These are phyloP conservation scores for Ceratobasidium sp. DNA, from an alignment of 1,284 basidiomycete genomes.

Conservation along the genomic window DNA sequence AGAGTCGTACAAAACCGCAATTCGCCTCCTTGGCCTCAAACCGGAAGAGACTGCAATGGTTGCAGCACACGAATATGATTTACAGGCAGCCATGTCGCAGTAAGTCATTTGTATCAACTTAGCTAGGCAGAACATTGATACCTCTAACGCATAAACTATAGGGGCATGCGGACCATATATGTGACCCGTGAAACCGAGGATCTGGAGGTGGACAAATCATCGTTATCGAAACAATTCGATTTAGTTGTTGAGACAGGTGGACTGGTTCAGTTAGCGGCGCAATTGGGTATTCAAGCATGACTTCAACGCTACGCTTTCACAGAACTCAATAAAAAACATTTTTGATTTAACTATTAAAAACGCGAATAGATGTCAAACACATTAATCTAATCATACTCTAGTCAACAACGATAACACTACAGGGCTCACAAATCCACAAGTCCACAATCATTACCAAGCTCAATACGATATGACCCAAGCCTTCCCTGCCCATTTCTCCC, in stretches of 20 bases:
- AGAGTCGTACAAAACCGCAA: constrained; percentile 53
- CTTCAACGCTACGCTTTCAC: not conserved
- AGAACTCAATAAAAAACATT: too few relatives aligned
- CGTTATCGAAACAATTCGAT: constrained; percentile 48
- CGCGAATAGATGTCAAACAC: too few relatives aligned
- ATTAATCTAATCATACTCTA: too few relatives aligned
- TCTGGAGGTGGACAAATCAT: constrained; percentile 45
- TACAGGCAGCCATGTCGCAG: constrained; percentile 53
- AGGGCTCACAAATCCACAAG: too few relatives aligned
- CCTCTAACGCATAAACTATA: constrained; percentile 27
- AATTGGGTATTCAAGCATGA: constrained; percentile 38
- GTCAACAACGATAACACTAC: too few relatives aligned
- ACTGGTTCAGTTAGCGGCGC: constrained; percentile 49
- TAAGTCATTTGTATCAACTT: constrained; percentile 45
- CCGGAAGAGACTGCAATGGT: constrained; percentile 54
- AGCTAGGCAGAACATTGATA: not conserved
- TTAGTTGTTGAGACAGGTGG: constrained; percentile 51
- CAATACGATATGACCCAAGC: constrained; percentile 45
- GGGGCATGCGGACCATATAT: constrained; percentile 56
- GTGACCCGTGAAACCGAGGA: constrained; percentile 55
- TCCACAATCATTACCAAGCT: too few relatives aligned
- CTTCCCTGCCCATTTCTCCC: constrained; percentile 68
- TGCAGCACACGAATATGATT: constrained; percentile 55
- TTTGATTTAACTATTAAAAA: too few relatives aligned
- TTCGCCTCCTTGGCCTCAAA: constrained; percentile 50